Evolutionary conservation across 202 grass and related monocot genomes (phyloP).

Genomic region (Carex arenaria): DNA sequence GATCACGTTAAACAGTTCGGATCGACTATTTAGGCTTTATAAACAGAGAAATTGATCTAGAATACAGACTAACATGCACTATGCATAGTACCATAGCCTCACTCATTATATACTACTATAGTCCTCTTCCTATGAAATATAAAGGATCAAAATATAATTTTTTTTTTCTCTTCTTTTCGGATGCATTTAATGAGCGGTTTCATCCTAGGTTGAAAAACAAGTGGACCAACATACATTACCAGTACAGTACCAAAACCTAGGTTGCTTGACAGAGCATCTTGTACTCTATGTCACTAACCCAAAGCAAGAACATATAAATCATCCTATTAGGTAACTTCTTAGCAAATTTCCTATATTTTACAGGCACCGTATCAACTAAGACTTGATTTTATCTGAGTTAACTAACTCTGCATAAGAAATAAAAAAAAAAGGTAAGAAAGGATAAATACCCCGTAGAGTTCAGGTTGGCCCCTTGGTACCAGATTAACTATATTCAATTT

Average conservation of each 20-base stretch:
- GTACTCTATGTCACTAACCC: not conserved
- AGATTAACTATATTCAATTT: conserved; percentile 77
- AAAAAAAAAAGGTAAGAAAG: not conserved
- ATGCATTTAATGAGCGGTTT: not conserved
- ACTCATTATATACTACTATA: not conserved
- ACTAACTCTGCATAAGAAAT: not conserved
- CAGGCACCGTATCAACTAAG: not conserved
- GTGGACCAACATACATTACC: not conserved
- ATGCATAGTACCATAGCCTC: too few relatives aligned
- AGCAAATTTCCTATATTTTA: not conserved
- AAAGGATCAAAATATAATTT: not conserved
- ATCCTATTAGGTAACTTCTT: not conserved
- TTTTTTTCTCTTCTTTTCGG: not conserved
- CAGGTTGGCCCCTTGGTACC: conserved; percentile 44
- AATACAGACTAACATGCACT: too few relatives aligned
- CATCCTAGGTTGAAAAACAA: not conserved
- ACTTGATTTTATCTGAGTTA: not conserved
- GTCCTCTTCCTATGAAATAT: not conserved
- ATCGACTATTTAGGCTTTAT: too few relatives aligned
- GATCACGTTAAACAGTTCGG: too few relatives aligned
- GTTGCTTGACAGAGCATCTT: not conserved
- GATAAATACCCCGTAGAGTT: conserved; percentile 56
- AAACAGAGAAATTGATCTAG: too few relatives aligned
- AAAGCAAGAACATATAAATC: not conserved
- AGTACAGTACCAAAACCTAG: not conserved